phyloP scores from a whole-genome alignment of 176 grass and related monocot genomes.

The Musa schizocarpa region DNA sequence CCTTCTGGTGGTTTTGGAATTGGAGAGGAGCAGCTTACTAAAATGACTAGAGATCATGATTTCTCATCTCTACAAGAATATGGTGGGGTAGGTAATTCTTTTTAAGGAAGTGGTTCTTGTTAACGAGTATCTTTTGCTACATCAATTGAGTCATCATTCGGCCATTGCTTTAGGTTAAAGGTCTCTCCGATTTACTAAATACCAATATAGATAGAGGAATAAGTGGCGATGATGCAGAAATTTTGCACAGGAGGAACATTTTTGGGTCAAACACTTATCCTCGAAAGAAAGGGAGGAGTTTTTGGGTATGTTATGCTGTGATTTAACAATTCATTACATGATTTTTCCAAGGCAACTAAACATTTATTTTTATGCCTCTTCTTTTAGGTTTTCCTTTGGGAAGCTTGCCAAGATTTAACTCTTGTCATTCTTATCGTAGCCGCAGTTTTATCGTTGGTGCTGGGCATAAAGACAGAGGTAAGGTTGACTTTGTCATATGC shows the following conservation, averaged over 20 bases:
- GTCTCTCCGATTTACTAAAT: slow-evolving; percentile 60
- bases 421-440: slow-evolving; percentile 91
- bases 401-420: slow-evolving; percentile 85
- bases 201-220: slow-evolving; percentile 50
- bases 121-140: slow-evolving; percentile 9
- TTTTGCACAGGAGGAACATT: slow-evolving; percentile 40
- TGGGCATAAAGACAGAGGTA: slow-evolving; percentile 96
- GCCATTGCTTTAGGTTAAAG: slow-evolving; percentile 45
- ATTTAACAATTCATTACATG: neutral
- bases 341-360: neutral
- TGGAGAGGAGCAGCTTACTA: slow-evolving; percentile 62
- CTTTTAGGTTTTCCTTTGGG: slow-evolving; percentile 80
- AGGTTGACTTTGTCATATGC: slow-evolving; percentile 5
- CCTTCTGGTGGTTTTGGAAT: slow-evolving; percentile 55
- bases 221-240: slow-evolving; percentile 45
- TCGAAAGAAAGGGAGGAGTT: slow-evolving; percentile 78
- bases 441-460: slow-evolving; percentile 70
- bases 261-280: slow-evolving; percentile 89
- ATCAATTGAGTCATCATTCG: neutral
- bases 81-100: slow-evolving; percentile 42
- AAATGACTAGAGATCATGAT: slow-evolving; percentile 71
- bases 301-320: slow-evolving; percentile 36
- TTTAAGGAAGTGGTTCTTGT: neutral
- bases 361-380: slow-evolving; percentile 5
- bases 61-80: slow-evolving; percentile 66